Base-by-base conservation (phyloP, 192 early-diverging fungal genomes). In the Coemansia sp. region DNA sequence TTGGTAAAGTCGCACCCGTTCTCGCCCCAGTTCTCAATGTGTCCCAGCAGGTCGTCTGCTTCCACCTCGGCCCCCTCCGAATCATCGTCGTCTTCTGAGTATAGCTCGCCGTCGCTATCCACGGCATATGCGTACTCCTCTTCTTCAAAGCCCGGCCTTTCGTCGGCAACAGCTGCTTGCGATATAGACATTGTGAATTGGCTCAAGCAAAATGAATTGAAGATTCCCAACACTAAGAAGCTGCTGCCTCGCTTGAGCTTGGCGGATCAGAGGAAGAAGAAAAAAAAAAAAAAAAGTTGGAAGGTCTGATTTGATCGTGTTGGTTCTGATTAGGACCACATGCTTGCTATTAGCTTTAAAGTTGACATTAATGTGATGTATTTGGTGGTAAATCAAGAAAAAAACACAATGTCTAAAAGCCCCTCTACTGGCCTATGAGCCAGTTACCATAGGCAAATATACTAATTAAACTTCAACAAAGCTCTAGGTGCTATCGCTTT, bases 1-100 rank as follows among this genome's bases (percentile, higher is more conserved):
- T 97, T 97, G 57, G 95, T 97, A 73, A 97, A 95, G 72, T 97
- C 95, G 85, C 88, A 86, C 64, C 89, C 88, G 43, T 85, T 90
- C 9, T 89, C 92, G 58, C 84, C 85, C 75, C 89, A 90, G 90
- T 92, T 88, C 50, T 89, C 87, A 39, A 92, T 92, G 53, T 87
- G 87, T 60, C 92, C 90, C 50, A 91, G 89, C 43, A 94, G 69
- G 37, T 94, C 90, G 52, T 90, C 90, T 6, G 87, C 85, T 61
- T 88, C 90, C 33, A 89, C 86, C 0, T 84, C 82, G 10, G 83
- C 79, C 7, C 85, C 65, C 11, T 79, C 79, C 36, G 63, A 73
- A 3, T 88, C 77, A 48, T 65, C 23, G 12, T 82, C 78, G 48
- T 70, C 80, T 18, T 72, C 69, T 0, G 66, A 65, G 28, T 66